phyloP scores from a whole-genome alignment of 2,329 filamentous ascomycete genomes.

The Microdochium trichocladiopsis region DNA sequence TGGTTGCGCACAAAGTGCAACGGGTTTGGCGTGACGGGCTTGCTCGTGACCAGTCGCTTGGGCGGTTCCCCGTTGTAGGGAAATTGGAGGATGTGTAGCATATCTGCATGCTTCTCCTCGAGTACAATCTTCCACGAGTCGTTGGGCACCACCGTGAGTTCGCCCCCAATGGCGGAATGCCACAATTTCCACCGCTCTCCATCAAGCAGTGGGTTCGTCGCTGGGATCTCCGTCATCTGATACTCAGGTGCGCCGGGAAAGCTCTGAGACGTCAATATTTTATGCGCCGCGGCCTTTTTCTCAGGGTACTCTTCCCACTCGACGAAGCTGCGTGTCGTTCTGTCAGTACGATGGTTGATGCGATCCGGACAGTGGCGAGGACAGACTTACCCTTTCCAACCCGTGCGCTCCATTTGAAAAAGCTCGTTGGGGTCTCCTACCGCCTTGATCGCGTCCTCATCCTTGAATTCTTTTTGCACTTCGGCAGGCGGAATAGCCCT shows the following conservation, averaged over 20 bases:
- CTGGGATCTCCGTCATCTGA: conserved; percentile 46
- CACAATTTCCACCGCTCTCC: conserved; percentile 52
- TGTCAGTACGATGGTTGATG: background rate
- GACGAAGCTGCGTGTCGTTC: conserved; percentile 48
- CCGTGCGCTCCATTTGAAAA: conserved; percentile 11
- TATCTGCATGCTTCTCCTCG: conserved; percentile 50
- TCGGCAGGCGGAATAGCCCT: conserved; percentile 16
- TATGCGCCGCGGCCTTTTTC: conserved; percentile 53
- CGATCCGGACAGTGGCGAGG: background rate
- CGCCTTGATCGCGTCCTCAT: conserved; percentile 30
- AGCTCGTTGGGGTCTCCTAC: conserved; percentile 25
- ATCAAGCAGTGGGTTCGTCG: conserved; percentile 48
- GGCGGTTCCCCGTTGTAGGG: conserved; percentile 59
- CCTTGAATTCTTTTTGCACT: conserved; percentile 23
- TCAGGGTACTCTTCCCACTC: conserved; percentile 66
- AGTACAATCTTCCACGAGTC: conserved; percentile 50
- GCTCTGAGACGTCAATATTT: conserved; percentile 43
- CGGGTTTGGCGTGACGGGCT: conserved; percentile 50
- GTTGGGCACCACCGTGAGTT: conserved; percentile 40
- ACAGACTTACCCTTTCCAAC: conserved; percentile 11
- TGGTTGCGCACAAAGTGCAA: conserved; percentile 64
- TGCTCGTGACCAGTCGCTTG: conserved; percentile 45
- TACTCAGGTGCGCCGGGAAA: conserved; percentile 47
- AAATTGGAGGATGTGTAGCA: conserved; percentile 56
- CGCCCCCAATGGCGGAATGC: conserved; percentile 44